Evolutionary conservation across 2,329 filamentous ascomycete species (phyloP), one percentile per base, ranked within the genome.

Genomic region (Microsporum audouinii): DNA sequence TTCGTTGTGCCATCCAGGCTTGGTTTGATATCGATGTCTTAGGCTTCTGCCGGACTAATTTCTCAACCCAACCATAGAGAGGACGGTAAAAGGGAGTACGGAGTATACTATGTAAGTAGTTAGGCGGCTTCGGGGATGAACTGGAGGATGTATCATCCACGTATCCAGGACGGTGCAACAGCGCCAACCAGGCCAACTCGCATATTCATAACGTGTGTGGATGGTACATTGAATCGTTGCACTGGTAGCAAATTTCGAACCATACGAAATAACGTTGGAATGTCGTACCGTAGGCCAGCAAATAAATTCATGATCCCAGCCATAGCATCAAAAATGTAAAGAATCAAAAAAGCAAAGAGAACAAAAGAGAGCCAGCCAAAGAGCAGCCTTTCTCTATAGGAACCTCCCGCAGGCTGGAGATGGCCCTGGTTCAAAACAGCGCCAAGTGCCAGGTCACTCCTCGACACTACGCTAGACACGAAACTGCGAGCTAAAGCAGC

Each of bases 371-470:
- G 14, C 34, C 29, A 55, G 34, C 38, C 39, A 60, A 58, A 41
- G 5, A 29, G 41, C 45, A 43, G 57, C 39, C 39, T 43, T 43
- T 43, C 39, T 58, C 51, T 47, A 33, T 14, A 17, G 34, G 36
- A 43, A 36, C 45, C 49, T 39, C 36, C 39, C 55, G 49, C 38
- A 31, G 38, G 59, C 59, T 60, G 51, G 47, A 60, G 43, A 60
- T 53, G 47, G 34, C 49, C 36, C 33, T 36, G 57, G 43, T 33
- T 41, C 61, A 39, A 63, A 62, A 60, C 62, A 61, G 29, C 39
- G 62, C 62, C 62, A 63, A 63, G 60, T 38, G 62, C 60, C 62
- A 62, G 60, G 51, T 62, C 60, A 62, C 33, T 49, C 33, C 51
- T 45, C 51, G n/a, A 56, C 45, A 53, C 34, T 60, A 55, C 55